Evolutionary conservation across 2,329 filamentous ascomycete species (phyloP), one percentile per base, ranked within the genome.

Genomic region (Monilinia aucupariae): DNA sequence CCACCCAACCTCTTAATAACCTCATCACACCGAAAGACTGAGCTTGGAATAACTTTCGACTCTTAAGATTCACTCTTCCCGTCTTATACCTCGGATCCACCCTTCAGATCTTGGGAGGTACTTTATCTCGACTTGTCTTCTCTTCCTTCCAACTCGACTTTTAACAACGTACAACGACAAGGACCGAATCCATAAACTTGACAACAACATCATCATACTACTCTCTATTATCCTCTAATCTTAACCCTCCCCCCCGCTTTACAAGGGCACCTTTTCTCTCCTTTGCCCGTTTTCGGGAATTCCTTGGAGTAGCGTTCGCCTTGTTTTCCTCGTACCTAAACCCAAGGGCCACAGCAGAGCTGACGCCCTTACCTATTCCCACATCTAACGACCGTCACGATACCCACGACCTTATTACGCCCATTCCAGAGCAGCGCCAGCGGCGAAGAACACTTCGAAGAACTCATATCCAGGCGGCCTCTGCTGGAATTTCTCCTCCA

Each of bases 331-430:
- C 66, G 22, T 61, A 53, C 22, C 61, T n/a, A 41, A 32, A 51
- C 27, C 22, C 45, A n/a, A 22, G 15, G 43, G 17, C 32, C 37
- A 51, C 68, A 72, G 71, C 67, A 66, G 69, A 70, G 66, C 67
- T 74, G 73, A 71, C 73, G 72, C 69, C 62, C 59, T 63, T 65
- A 70, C 70, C 64, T 41, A 64, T 64, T 25, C 34, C 67, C 48
- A 61, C 43, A 55, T 67, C 63, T 75, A 70, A 75, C 72, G 73
- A 75, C 72, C 67, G 64, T 72, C 67, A 75, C 73, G 73, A 74
- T 59, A 64, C 67, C 59, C 59, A 75, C 73, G 73, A 74, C 65
- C 68, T 65, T 37, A 63, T 69, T 66, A 74, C 71, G 64, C 70
- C 69, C 17, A 66, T 54, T 49, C 62, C 64, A 55, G 53, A 65